Evolutionary conservation across 805 yeast species (phyloP).

Genomic region (Cyberlindnera meyerae): DNA sequence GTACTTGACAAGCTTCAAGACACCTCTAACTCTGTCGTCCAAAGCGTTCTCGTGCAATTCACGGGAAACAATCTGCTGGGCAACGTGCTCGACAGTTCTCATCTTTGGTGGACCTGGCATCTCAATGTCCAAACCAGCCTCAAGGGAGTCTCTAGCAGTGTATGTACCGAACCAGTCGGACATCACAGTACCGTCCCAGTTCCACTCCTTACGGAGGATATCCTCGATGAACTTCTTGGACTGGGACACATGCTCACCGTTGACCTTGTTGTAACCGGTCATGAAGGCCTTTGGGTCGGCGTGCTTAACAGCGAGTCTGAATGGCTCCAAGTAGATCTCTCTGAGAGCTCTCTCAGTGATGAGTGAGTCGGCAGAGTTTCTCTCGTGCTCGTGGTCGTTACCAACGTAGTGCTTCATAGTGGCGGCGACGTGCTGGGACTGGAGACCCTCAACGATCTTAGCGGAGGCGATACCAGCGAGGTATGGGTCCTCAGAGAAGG

Average conservation of each 20-base stretch:
- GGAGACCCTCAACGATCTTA: conserved; percentile 50
- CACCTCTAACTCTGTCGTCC: conserved; percentile 45
- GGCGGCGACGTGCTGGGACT: conserved; percentile 45
- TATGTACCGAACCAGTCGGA: conserved; percentile 64
- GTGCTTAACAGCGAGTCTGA: conserved; percentile 52
- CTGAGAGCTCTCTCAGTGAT: conserved; percentile 58
- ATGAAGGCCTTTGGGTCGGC: conserved; percentile 50
- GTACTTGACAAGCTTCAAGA: conserved; percentile 45
- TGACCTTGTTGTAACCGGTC: conserved; percentile 61
- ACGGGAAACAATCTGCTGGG: conserved; percentile 38
- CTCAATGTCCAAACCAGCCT: conserved; percentile 58
- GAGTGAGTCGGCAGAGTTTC: conserved; percentile 43
- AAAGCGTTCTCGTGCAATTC: conserved; percentile 37
- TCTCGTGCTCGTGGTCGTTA: conserved; percentile 56
- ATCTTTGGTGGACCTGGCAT: conserved; percentile 62
- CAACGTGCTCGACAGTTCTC: conserved; percentile 32
- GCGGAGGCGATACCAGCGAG: conserved; percentile 43
- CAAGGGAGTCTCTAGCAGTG: conserved; percentile 40
- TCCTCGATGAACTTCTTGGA: conserved; percentile 38
- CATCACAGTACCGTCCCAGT: conserved; percentile 51
- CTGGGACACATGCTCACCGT: conserved; percentile 55
- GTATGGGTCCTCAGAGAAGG: conserved; percentile 58
- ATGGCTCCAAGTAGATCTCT: conserved; percentile 60
- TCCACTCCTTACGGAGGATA: conserved; percentile 52
- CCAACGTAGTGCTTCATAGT: conserved; percentile 60